A percentile compares a stretch with the other conserved stretches of the same genome.
phyloP scores from a whole-genome alignment of 805 yeast species.

The Cyberlindnera bimundalis region DNA sequence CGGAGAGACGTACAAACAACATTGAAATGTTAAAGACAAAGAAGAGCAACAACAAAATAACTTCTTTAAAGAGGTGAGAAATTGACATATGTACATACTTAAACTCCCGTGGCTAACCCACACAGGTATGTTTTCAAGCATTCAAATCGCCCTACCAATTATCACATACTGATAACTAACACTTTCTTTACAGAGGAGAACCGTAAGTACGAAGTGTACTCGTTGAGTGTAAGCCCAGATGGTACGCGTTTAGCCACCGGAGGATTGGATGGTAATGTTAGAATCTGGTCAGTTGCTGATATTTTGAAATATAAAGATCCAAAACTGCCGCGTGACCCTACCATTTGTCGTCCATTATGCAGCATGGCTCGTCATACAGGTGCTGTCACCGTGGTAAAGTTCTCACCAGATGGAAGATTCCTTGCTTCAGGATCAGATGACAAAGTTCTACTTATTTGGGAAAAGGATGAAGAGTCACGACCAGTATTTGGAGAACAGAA shows the following conservation, averaged over 20 bases:
- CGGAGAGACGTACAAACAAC: too few relatives aligned
- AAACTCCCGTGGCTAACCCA: conserved; percentile 75
- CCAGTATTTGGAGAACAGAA: conserved; percentile 75
- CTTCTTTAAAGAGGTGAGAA: too few relatives aligned
- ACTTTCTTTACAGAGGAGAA: conserved; percentile 57
- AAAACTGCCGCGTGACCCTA: conserved; percentile 28
- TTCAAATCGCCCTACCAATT: too few relatives aligned
- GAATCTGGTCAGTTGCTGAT: conserved; percentile 77
- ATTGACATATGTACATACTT: conserved; percentile 49
- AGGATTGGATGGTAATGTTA: conserved; percentile 87
- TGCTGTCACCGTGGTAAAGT: conserved; percentile 90
- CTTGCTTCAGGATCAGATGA: conserved; percentile 96
- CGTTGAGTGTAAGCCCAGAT: conserved; percentile 76
- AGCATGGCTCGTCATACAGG: conserved; percentile 96
- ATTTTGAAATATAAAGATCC: conserved; percentile 36
- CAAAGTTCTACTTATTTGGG: conserved; percentile 88
- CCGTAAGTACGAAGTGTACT: conserved; percentile 78
- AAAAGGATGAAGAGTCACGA: conserved; percentile 64
- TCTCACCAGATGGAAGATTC: conserved; percentile 88
- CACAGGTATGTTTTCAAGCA: too few relatives aligned
- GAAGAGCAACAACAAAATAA: too few relatives aligned
- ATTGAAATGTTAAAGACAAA: too few relatives aligned
- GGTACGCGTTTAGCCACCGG: conserved; percentile 89
- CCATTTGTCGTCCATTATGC: conserved; percentile 58
- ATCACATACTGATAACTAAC: background rate